Evolutionary conservation across 352 stramenopile species (phyloP).

Genomic region (Globisporangium solare): DNA sequence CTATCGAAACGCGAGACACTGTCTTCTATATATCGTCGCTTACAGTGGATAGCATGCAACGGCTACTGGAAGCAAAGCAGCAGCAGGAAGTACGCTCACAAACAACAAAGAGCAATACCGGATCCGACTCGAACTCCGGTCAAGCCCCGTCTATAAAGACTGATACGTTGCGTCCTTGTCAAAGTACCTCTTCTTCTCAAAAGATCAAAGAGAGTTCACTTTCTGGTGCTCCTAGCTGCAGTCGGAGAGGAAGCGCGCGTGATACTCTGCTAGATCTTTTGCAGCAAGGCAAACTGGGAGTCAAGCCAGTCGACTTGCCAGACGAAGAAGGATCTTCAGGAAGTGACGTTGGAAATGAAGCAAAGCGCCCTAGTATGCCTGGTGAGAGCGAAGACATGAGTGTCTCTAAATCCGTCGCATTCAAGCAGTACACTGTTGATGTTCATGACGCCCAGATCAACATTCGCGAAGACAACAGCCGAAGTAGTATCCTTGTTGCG

Average conservation of each 20-base stretch:
- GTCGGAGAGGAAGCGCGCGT: constrained; percentile 38
- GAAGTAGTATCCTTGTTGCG: constrained; percentile 64
- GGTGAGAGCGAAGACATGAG: constrained; percentile 12
- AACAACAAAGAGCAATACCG: not conserved
- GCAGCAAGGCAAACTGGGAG: constrained; percentile 70
- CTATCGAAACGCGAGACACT: constrained; percentile 63
- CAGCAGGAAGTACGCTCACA: constrained; percentile 10
- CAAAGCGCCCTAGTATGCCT: constrained; percentile 7
- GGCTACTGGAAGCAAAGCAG: constrained; percentile 33
- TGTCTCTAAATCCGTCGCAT: constrained; percentile 29
- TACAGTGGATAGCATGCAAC: constrained; percentile 41
- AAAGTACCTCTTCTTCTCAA: not conserved
- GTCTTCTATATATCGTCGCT: constrained; percentile 69
- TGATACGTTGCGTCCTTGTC: not conserved
- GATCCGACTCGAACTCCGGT: not conserved
- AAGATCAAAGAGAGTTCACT: not conserved
- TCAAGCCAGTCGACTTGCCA: constrained; percentile 15
- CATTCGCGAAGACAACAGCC: constrained; percentile 55
- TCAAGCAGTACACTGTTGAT: constrained; percentile 75
- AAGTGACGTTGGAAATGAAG: constrained; percentile 8
- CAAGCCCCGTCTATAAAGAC: not conserved
- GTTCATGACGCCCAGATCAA: constrained; percentile 80
- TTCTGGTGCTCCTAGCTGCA: not conserved
- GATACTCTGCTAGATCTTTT: constrained; percentile 68
- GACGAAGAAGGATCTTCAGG: constrained; percentile 16